A percentile compares a stretch with the other conserved stretches of the same genome.
Conservation (phyloP, 176 grass and related monocot genomes). For the Olyra latifolia region DNA sequence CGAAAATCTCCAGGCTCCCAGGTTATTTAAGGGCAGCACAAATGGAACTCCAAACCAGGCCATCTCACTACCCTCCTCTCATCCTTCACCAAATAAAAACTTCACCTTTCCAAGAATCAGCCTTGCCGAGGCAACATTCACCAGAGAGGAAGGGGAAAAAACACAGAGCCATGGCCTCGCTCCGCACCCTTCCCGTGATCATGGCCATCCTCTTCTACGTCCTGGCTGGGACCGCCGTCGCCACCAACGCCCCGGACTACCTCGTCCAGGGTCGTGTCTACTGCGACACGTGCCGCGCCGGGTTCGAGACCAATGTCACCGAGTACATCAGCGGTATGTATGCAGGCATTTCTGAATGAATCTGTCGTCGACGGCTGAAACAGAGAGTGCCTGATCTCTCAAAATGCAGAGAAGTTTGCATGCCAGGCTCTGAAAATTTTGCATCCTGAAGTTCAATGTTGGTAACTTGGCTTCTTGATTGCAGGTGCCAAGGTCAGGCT, state of each 20-base stretch:
- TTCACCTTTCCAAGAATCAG: background rate
- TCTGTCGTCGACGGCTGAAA: background rate
- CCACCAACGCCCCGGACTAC: slow-evolving; percentile 35
- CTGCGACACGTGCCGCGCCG: slow-evolving; percentile 85
- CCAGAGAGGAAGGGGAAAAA: slow-evolving; percentile 31
- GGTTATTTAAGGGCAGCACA: slow-evolving; percentile 19
- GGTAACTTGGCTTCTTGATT: slow-evolving; percentile 19
- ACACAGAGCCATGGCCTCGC: slow-evolving; percentile 54
- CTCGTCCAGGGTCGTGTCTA: slow-evolving; percentile 70
- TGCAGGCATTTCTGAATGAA: background rate
- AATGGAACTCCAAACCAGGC: background rate
- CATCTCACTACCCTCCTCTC: slow-evolving; percentile 37
- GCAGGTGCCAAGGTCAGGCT: slow-evolving; percentile 76
- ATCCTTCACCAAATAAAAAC: slow-evolving; percentile 17
- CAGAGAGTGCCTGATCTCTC: background rate
- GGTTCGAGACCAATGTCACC: slow-evolving; percentile 73
- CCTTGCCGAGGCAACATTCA: slow-evolving; percentile 12
- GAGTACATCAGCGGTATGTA: slow-evolving; percentile 63
- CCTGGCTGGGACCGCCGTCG: slow-evolving; percentile 17
- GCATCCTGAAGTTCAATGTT: background rate
- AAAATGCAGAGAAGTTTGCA: background rate
- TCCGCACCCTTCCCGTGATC: slow-evolving; percentile 32
- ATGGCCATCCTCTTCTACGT: slow-evolving; percentile 33
- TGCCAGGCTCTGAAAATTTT: background rate
- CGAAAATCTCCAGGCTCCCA: background rate